Evolutionary conservation across 2,329 filamentous ascomycete species (phyloP).

Genomic region (Furcasterigmium furcatum): DNA sequence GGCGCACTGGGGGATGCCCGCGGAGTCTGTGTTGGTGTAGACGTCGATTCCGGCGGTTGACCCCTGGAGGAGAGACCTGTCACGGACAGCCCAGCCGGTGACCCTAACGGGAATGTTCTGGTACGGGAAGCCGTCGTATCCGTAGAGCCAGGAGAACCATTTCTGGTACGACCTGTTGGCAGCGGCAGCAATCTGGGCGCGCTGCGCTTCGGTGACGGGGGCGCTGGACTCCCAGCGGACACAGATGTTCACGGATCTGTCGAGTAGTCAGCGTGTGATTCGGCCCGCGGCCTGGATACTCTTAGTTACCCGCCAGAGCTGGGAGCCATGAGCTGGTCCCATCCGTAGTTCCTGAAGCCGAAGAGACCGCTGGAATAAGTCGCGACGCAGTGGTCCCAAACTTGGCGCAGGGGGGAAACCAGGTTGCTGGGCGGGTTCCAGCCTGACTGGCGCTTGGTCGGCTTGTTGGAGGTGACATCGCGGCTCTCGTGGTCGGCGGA

Average conservation of each 20-base stretch:
- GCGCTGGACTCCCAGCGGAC: constrained; percentile 39
- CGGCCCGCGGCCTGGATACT: not conserved
- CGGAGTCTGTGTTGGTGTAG: constrained; percentile 34
- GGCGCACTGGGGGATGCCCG: constrained; percentile 36
- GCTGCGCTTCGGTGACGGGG: constrained; percentile 30
- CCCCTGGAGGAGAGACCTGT: constrained; percentile 31
- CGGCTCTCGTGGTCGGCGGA: constrained; percentile 7
- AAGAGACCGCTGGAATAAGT: constrained; percentile 18
- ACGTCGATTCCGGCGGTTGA: constrained; percentile 29
- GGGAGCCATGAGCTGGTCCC: constrained; percentile 23
- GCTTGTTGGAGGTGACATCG: constrained; percentile 14
- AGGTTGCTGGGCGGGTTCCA: constrained; percentile 23
- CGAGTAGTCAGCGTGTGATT: not conserved
- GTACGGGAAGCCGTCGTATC: constrained; percentile 39
- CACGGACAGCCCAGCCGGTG: constrained; percentile 37
- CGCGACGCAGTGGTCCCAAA: constrained; percentile 23
- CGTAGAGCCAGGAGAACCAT: constrained; percentile 39
- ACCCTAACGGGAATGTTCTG: constrained; percentile 32
- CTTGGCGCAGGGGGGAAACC: constrained; percentile 19
- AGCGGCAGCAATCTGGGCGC: constrained; percentile 28
- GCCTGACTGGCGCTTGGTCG: constrained; percentile 19
- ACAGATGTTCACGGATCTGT: constrained; percentile 29
- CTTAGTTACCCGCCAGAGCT: constrained; percentile 3
- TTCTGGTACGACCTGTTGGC: constrained; percentile 30
- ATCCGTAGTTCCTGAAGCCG: constrained; percentile 24